Evolutionary conservation across 1,284 basidiomycete species (phyloP).

Genomic region (Sparassis latifolia): DNA sequence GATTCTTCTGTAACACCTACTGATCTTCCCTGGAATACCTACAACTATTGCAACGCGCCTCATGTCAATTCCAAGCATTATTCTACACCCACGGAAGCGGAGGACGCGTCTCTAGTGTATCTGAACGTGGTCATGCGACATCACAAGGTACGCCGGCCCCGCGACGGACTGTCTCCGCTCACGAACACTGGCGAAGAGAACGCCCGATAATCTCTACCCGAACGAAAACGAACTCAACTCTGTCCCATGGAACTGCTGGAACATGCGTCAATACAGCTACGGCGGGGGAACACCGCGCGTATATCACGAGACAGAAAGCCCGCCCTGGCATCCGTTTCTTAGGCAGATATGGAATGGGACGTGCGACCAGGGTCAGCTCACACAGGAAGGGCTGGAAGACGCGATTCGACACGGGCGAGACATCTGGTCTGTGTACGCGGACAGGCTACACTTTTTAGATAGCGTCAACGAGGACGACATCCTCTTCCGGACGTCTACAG

Average conservation of each 20-base stretch:
- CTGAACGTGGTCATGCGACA: slow-evolving; percentile 40
- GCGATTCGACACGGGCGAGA: slow-evolving; percentile 46
- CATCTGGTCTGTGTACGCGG: slow-evolving; percentile 44
- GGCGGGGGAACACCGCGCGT: slow-evolving; percentile 29
- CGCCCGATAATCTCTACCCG: slow-evolving; percentile 43
- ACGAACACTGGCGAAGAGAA: slow-evolving; percentile 23
- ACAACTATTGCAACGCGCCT: slow-evolving; percentile 50
- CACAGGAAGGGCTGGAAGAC: slow-evolving; percentile 41
- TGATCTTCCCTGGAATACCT: slow-evolving; percentile 40
- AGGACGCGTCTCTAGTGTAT: slow-evolving; percentile 30
- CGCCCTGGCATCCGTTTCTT: slow-evolving; percentile 41
- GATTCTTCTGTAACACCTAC: slow-evolving; percentile 36
- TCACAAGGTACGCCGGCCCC: slow-evolving; percentile 32
- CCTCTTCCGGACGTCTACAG: slow-evolving; percentile 38
- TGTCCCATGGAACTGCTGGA: slow-evolving; percentile 34
- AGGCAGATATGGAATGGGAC: slow-evolving; percentile 48
- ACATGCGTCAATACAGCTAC: slow-evolving; percentile 31
- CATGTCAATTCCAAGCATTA: slow-evolving; percentile 39
- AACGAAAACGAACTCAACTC: slow-evolving; percentile 38
- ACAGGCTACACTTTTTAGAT: slow-evolving; percentile 34
- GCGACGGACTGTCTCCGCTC: background rate
- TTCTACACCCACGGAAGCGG: slow-evolving; percentile 17
- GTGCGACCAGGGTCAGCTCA: slow-evolving; percentile 48
- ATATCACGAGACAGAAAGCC: slow-evolving; percentile 33
- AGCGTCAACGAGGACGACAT: slow-evolving; percentile 35